Percentiles rank a stretch among this genome's conserved stretches.
These are phyloP conservation scores for Bonia amplexicaulis DNA, from an alignment of 176 grass and related monocot genomes.

Conservation along the genomic window DNA sequence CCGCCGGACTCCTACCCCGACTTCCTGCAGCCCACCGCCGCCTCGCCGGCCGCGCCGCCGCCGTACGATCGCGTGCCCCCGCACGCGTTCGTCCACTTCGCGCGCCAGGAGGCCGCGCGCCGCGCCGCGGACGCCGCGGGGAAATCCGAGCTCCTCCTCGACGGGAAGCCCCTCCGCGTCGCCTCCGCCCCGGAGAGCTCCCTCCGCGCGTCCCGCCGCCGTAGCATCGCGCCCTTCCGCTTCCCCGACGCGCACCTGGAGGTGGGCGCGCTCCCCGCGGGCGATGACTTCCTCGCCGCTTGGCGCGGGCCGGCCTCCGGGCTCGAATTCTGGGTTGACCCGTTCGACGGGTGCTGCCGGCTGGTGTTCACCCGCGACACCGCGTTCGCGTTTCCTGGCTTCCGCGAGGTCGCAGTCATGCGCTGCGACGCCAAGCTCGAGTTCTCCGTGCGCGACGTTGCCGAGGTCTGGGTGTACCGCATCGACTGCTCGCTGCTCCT, in stretches of 20 bases:
- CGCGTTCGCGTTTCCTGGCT: slow-evolving; percentile 45
- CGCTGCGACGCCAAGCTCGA: slow-evolving; percentile 74
- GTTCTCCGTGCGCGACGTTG: slow-evolving; percentile 52
- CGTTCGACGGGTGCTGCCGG: slow-evolving; percentile 61
- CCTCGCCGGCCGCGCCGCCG: not conserved
- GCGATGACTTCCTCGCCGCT: slow-evolving; percentile 43
- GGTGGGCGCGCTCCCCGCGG: slow-evolving; percentile 39
- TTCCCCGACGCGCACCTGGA: slow-evolving; percentile 61
- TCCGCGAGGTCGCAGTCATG: slow-evolving; percentile 32
- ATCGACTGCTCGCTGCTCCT: slow-evolving; percentile 47
- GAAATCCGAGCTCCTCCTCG: slow-evolving; percentile 42
- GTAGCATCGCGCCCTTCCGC: slow-evolving; percentile 41
- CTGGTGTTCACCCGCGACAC: slow-evolving; percentile 60
- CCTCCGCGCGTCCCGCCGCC: slow-evolving; percentile 42
- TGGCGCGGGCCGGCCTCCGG: slow-evolving; percentile 46
- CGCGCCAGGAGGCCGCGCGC: slow-evolving; percentile 47
- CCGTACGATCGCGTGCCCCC: slow-evolving; percentile 51
- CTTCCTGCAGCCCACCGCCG: slow-evolving; percentile 26
- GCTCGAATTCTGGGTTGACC: slow-evolving; percentile 68
- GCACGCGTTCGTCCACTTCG: slow-evolving; percentile 90
- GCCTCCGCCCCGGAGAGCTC: slow-evolving; percentile 48
- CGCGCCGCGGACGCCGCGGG: slow-evolving; percentile 49
- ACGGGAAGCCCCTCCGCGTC: slow-evolving; percentile 31
- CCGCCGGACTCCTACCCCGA: slow-evolving; percentile 60
- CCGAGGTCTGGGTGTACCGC: slow-evolving; percentile 34